Evolutionary conservation across 306 rosid genomes (phyloP).

Genomic region (Trifolium dubium): DNA sequence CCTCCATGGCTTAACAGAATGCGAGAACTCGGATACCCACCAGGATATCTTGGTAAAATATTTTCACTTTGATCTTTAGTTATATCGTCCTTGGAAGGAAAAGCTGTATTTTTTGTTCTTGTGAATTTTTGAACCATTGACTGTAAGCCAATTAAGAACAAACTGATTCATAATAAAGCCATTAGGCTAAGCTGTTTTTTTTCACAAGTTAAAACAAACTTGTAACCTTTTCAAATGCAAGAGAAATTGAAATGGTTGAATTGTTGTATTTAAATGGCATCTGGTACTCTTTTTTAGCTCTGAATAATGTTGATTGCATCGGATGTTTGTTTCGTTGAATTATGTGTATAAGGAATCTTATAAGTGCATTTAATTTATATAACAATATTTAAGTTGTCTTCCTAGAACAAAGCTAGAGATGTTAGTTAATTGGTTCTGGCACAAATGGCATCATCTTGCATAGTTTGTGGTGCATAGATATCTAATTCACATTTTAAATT

Average conservation of each 20-base stretch:
- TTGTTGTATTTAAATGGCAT: conserved; percentile 17
- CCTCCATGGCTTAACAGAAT: conserved; percentile 99
- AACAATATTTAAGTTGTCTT: background rate
- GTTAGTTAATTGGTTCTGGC: background rate
- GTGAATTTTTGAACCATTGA: background rate
- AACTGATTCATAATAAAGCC: background rate
- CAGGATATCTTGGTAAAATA: conserved; percentile 87
- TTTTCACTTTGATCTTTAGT: conserved; percentile 33
- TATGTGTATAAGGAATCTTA: conserved; percentile 12
- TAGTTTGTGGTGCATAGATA: background rate
- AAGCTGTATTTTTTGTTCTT: conserved; percentile 3
- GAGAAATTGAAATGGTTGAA: conserved; percentile 23
- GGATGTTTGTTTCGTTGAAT: background rate
- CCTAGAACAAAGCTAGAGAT: conserved; percentile 11
- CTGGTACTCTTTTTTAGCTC: background rate
- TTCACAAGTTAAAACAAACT: background rate
- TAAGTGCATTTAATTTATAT: background rate
- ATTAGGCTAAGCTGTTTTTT: conserved; percentile 31
- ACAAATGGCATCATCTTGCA: background rate
- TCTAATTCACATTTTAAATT: no score
- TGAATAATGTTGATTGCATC: conserved; percentile 10
- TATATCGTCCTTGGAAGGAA: background rate
- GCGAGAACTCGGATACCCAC: conserved; percentile 98
- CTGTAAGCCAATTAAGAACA: background rate
- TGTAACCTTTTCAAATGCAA: conserved; percentile 14